Evolutionary conservation across 208 protist genomes (phyloP), one percentile per base, ranked within the genome.

Genomic region (Naegleria lovaniensis): DNA sequence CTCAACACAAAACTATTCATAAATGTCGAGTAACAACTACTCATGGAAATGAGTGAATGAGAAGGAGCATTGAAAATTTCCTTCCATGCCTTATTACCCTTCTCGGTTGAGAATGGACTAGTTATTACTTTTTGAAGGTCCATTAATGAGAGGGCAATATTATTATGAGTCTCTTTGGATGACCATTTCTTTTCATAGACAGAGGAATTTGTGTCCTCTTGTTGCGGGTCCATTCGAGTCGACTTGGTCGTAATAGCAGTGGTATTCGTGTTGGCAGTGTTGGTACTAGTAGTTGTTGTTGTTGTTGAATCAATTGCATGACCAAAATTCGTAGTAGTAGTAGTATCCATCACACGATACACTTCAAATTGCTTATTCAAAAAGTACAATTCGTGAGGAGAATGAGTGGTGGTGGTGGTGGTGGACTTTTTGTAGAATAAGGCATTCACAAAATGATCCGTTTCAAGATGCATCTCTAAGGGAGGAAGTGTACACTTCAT

Each of bases 301-400:
- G 51, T 58, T 19, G 5, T 58, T n/a, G n/a, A n/a, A n/a, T n/a
- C n/a, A n/a, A n/a, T n/a, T n/a, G n/a, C n/a, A n/a, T n/a, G n/a
- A n/a, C n/a, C n/a, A n/a, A n/a, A n/a, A 58, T 58, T 58, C 15
- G 51, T 58, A 58, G 51, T 58, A 58, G 51, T 58, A 58, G 5
- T 58, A 58, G 9, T 58, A 58, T 58, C 15, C 5, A 67, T 9
- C 7, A 79, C 25, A 36, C 25, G 19, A 79, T 36, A 79, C 7
- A 79, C n/a, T 79, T 79, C 67, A 36, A 79, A 79, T 79, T 36
- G 16, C 67, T 79, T 79, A 36, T 79, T 79, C n/a, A 79, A 79
- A n/a, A 79, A 79, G 36, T 79, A 79, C n/a, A 79, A 79, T 36
- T 36, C 25, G n/a, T n/a, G n/a, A n/a, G n/a, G n/a, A n/a, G n/a